Conservation (phyloP, 164 flowering plant genomes). For the Magnolia kwangsiensis region DNA sequence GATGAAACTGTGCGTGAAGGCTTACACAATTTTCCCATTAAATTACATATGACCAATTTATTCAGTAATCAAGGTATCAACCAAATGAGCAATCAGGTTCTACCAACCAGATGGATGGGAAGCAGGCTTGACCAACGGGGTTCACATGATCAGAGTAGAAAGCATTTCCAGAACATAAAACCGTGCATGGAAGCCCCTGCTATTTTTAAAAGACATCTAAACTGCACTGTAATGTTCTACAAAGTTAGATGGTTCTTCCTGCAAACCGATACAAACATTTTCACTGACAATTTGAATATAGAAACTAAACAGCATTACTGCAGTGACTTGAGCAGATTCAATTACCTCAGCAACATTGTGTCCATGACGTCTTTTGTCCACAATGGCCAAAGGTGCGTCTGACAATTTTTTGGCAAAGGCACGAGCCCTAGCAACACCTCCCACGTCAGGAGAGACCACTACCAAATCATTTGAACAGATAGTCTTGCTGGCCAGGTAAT, state of each 20-base stretch:
- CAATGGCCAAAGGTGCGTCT: conserved; percentile 98
- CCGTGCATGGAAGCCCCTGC: background rate
- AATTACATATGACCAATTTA: too few relatives aligned
- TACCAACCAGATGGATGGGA: background rate
- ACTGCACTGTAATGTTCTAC: background rate
- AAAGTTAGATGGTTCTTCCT: background rate
- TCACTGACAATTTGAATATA: background rate
- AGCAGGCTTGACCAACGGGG: background rate
- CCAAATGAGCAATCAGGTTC: too few relatives aligned
- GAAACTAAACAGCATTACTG: background rate
- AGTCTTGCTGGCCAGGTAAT: conserved; percentile 94
- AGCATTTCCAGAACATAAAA: background rate
- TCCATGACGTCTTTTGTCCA: conserved; percentile 95
- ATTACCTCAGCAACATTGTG: conserved; percentile 96
- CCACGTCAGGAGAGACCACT: conserved; percentile 98
- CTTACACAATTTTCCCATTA: too few relatives aligned
- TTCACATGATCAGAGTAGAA: background rate
- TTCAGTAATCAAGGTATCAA: too few relatives aligned
- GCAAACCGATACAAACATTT: too few relatives aligned
- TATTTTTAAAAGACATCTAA: background rate
- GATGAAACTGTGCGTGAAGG: too few relatives aligned
- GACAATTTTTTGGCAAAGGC: conserved; percentile 96
- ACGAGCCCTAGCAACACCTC: conserved; percentile 98
- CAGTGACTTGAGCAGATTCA: background rate
- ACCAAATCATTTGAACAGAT: conserved; percentile 83